Conservation (phyloP, 257 asterid genomes). For the Henckelia pumila region DNA sequence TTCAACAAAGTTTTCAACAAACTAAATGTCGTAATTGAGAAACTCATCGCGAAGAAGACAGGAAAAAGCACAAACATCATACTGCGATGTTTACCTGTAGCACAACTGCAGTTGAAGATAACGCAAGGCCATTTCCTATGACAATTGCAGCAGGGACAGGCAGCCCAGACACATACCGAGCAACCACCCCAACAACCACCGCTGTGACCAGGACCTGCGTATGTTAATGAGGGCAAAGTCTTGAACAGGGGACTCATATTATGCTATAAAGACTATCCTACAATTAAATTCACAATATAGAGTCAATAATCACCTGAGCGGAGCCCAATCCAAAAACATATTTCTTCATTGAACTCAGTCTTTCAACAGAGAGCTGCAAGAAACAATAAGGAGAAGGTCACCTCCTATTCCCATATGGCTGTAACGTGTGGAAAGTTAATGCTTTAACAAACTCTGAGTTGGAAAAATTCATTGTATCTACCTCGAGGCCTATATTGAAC, state of each 20-base stretch:
- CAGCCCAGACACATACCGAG: conserved; percentile 75
- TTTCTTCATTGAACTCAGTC: conserved; percentile 98
- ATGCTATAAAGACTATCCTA: conserved; percentile 8
- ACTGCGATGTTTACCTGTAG: conserved; percentile 64
- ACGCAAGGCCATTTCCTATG: conserved; percentile 96
- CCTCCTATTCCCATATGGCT: conserved; percentile 3
- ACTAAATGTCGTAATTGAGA: not conserved
- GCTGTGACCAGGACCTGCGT: conserved; percentile 92
- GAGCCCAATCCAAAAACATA: conserved; percentile 97
- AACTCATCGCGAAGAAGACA: not conserved
- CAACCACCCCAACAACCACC: conserved; percentile 61
- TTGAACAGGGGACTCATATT: conserved; percentile 12
- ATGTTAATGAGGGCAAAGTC: conserved; percentile 23
- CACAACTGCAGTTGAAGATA: conserved; percentile 98
- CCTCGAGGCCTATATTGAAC: conserved; percentile 99
- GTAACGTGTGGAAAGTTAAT: conserved; percentile 17
- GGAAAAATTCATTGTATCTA: conserved; percentile 28
- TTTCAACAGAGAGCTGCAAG: conserved; percentile 93
- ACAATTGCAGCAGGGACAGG: conserved; percentile 99
- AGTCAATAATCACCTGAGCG: conserved; percentile 74
- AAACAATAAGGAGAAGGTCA: conserved; percentile 27
- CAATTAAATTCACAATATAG: conserved; percentile 12
- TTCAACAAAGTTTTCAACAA: conserved; percentile 1
- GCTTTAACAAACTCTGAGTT: not conserved
- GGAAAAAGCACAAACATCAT: not conserved